A percentile compares a stretch with the other conserved stretches of the same genome.
Evolutionary conservation across 2,329 filamentous ascomycete species (phyloP).

Genomic region (Coniochaeta sp.): DNA sequence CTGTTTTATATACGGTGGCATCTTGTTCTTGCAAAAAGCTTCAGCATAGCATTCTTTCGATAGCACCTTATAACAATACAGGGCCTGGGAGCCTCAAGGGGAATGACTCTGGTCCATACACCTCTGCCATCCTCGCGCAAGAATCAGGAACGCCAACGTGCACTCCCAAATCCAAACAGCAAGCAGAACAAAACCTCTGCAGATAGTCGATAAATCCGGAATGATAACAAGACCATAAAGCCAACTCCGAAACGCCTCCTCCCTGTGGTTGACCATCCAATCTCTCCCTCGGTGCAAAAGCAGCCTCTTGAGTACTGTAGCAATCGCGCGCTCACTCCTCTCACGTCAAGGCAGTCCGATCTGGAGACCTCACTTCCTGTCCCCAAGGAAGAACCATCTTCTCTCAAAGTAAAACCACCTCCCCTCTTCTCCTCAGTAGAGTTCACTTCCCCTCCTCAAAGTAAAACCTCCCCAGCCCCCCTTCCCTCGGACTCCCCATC

Average conservation of each 20-base stretch:
- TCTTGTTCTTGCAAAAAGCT: no score
- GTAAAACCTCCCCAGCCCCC: slow-evolving; percentile 49
- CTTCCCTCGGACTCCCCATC: slow-evolving; percentile 36
- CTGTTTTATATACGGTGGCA: background rate
- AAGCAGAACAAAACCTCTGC: no score
- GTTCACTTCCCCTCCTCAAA: slow-evolving; percentile 40
- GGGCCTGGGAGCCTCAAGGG: no score
- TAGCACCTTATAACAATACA: no score
- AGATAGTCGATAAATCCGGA: background rate
- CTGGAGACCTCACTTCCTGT: no score
- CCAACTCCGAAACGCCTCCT: background rate
- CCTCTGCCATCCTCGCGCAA: background rate
- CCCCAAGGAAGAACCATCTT: no score
- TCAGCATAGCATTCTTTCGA: background rate
- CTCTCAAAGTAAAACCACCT: no score
- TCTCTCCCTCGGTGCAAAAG: no score
- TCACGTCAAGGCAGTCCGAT: no score
- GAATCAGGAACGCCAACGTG: no score
- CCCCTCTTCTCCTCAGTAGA: background rate
- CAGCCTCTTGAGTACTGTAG: no score
- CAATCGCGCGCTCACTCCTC: background rate
- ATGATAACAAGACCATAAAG: background rate
- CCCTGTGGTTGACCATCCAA: no score
- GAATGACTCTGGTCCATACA: background rate
- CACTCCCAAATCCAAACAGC: background rate